Evolutionary conservation across 140 eudicot genomes (phyloP).

Genomic region (Bidens hawaiensis): DNA sequence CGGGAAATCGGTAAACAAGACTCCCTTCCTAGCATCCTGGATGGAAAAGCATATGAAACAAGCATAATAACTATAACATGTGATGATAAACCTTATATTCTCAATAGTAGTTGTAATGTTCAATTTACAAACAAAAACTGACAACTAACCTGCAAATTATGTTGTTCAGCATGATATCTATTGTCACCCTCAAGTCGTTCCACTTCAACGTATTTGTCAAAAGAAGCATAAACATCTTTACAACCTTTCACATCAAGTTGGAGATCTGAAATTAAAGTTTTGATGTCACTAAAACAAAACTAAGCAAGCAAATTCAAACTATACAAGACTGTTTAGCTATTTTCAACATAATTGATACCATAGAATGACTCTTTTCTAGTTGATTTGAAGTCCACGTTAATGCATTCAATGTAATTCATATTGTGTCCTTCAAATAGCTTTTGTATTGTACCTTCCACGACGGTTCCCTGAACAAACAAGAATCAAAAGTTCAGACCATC

Average conservation of each 20-base stretch:
- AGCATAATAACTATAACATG: too few relatives aligned
- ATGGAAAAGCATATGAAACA: conserved; percentile 8
- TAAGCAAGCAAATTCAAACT: not conserved
- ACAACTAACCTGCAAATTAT: conserved; percentile 69
- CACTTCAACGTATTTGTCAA: conserved; percentile 97
- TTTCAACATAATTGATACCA: conserved; percentile 3
- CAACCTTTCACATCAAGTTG: conserved; percentile 99
- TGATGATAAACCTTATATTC: too few relatives aligned
- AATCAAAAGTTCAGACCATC: not conserved
- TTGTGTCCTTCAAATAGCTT: conserved; percentile 11
- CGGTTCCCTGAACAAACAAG: conserved; percentile 2
- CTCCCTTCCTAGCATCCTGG: conserved; percentile 84
- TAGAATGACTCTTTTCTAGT: conserved; percentile 10
- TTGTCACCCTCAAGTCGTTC: conserved; percentile 97
- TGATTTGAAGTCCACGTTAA: conserved; percentile 8
- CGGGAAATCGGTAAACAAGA: conserved; percentile 69
- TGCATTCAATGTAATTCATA: conserved; percentile 16
- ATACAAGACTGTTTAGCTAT: not conserved
- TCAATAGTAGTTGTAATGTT: not conserved
- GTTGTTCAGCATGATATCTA: conserved; percentile 85
- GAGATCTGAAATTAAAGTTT: conserved; percentile 59
- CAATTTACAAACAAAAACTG: not conserved
- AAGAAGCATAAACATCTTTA: conserved; percentile 95
- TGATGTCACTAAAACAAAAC: conserved; percentile 1
- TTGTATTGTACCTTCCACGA: conserved; percentile 16